Evolutionary conservation across 2,329 filamentous ascomycete genomes (phyloP).

Genomic region (Beauveria brongniartii): DNA sequence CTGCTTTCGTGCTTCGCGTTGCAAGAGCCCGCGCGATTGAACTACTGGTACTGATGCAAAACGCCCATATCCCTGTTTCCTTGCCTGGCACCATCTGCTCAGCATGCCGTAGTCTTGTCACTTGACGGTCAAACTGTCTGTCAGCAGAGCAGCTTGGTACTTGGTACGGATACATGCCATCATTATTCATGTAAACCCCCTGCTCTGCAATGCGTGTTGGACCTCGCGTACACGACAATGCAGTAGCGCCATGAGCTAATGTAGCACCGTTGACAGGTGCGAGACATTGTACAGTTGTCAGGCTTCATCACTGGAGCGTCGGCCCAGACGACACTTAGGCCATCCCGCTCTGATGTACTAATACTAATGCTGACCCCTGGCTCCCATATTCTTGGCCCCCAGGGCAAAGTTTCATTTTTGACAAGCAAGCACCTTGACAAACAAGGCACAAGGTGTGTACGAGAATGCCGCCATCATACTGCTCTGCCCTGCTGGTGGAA

Average conservation of each 20-base stretch:
- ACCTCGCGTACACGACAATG: background rate
- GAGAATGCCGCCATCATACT: background rate
- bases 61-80: background rate
- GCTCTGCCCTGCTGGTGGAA: background rate
- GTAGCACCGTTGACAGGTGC: conserved; percentile 9
- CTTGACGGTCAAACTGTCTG: background rate
- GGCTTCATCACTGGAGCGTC: background rate
- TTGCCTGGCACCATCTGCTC: background rate
- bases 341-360: background rate
- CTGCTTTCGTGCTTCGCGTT: background rate
- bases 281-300: background rate
- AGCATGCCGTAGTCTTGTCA: background rate
- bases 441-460: background rate
- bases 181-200: background rate
- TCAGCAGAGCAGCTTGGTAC: too few species aligned
- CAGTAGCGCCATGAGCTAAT: conserved; percentile 8
- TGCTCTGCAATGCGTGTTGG: background rate
- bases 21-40: background rate
- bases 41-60: background rate
- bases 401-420: background rate
- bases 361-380: background rate
- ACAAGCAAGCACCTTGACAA: background rate
- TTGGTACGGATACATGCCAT: background rate
- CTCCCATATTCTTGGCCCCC: background rate
- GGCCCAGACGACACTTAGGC: background rate